phyloP scores from a whole-genome alignment of 2,329 filamentous ascomycete genomes.

The Arthrobotrys sphaeroides region DNA sequence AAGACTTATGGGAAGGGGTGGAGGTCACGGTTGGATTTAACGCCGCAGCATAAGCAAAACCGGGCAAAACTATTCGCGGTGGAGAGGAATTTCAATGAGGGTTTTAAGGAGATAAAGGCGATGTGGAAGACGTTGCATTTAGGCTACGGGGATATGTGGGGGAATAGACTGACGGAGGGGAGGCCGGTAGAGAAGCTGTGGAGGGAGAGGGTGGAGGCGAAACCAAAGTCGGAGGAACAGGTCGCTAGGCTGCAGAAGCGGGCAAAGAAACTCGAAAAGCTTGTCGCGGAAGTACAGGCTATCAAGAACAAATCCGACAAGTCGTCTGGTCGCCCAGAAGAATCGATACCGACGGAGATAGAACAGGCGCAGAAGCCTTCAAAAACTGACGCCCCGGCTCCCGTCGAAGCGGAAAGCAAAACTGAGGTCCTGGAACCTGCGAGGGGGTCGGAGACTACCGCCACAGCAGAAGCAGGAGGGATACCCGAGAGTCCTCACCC shows the following conservation, averaged over 20 bases:
- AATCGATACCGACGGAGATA: background rate
- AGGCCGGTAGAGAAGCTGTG: background rate
- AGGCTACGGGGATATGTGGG: background rate
- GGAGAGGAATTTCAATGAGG: background rate
- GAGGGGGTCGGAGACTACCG: background rate
- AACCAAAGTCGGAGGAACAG: background rate
- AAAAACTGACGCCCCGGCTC: background rate
- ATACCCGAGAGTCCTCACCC: background rate
- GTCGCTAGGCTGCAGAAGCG: background rate
- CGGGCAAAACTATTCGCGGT: background rate
- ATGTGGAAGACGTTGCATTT: slow-evolving; percentile 10
- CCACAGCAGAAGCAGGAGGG: background rate
- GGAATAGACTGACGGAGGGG: background rate
- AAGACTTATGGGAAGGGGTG: background rate
- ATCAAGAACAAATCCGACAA: background rate
- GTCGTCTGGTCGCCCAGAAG: background rate
- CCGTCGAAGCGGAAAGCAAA: background rate
- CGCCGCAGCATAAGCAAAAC: background rate
- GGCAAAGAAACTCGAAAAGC: background rate
- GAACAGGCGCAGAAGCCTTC: background rate
- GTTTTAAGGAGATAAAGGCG: background rate
- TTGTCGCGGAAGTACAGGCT: background rate
- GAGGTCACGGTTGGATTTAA: slow-evolving; percentile 7
- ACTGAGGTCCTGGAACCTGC: background rate
- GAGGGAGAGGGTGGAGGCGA: background rate